phyloP scores from a whole-genome alignment of 495 filamentous ascomycete species.

The Tuber magnatum region DNA sequence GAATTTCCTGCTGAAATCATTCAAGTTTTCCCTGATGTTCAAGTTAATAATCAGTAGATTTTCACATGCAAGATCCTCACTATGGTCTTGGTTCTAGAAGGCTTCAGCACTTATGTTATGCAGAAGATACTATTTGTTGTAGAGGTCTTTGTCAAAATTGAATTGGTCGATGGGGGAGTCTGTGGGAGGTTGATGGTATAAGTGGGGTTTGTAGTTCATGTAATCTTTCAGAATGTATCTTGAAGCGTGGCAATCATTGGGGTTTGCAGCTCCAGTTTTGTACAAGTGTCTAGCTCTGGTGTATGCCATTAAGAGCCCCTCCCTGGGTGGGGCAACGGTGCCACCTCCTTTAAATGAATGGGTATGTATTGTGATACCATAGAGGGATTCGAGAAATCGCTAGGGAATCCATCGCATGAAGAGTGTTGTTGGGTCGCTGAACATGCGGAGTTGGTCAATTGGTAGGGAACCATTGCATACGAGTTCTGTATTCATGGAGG shows the following conservation, averaged over 20 bases:
- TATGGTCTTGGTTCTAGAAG: slow-evolving; percentile 43
- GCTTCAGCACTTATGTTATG: slow-evolving; percentile 54
- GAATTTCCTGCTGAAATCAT: slow-evolving; percentile 73
- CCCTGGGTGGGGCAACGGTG: slow-evolving; percentile 76
- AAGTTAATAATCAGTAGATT: slow-evolving; percentile 38
- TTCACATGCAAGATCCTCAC: slow-evolving; percentile 46
- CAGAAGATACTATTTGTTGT: slow-evolving; percentile 70
- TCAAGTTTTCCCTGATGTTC: slow-evolving; percentile 66
- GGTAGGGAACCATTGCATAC: slow-evolving; percentile 93
- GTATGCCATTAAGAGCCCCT: slow-evolving; percentile 79
- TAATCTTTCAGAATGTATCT: slow-evolving; percentile 93
- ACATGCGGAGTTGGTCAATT: slow-evolving; percentile 94
- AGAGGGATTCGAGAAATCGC: too few relatives aligned
- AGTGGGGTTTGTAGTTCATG: slow-evolving; percentile 89
- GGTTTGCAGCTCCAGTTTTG: slow-evolving; percentile 76
- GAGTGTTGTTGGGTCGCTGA: slow-evolving; percentile 75
- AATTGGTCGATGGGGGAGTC: slow-evolving; percentile 57
- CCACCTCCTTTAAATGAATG: slow-evolving; percentile 88
- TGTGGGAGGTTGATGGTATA: slow-evolving; percentile 78
- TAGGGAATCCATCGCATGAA: slow-evolving; percentile 87
- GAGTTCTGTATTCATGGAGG: slow-evolving; percentile 90
- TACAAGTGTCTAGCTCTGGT: slow-evolving; percentile 82
- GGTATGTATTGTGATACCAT: slow-evolving; percentile 79
- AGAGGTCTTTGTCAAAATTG: slow-evolving; percentile 83
- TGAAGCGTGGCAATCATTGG: slow-evolving; percentile 87